These are phyloP conservation scores for Waltiozyma solani DNA, from an alignment of 1,139 yeast genomes.

Conservation along the genomic window DNA sequence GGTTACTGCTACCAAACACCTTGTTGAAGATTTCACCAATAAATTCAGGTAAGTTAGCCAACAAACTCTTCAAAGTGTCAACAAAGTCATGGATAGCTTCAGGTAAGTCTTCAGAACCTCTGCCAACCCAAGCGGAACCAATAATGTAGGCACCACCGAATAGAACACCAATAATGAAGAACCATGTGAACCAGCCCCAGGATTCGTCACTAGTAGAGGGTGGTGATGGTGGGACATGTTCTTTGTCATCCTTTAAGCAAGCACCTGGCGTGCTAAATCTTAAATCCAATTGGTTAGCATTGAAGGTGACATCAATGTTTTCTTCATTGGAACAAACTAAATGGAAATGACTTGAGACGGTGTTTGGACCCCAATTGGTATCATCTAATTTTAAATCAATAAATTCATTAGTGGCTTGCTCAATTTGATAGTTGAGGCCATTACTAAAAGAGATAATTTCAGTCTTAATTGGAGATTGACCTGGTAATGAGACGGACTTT, in stretches of 20 bases:
- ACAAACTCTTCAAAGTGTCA: slow-evolving; percentile 52
- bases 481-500: slow-evolving; percentile 40
- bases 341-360: slow-evolving; percentile 39
- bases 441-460: slow-evolving; percentile 44
- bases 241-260: slow-evolving; percentile 27
- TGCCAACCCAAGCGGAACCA: slow-evolving; percentile 72
- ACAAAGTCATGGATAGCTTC: slow-evolving; percentile 62
- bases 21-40: slow-evolving; percentile 59
- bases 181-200: slow-evolving; percentile 77
- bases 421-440: slow-evolving; percentile 23
- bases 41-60: slow-evolving; percentile 62
- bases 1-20: slow-evolving; percentile 50
- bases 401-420: slow-evolving; percentile 28
- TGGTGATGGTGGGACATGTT: slow-evolving; percentile 6
- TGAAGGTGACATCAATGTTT: slow-evolving; percentile 28
- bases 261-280: slow-evolving; percentile 30
- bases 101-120: slow-evolving; percentile 33
- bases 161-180: slow-evolving; percentile 55
- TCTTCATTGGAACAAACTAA: slow-evolving; percentile 42
- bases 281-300: slow-evolving; percentile 21
- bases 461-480: slow-evolving; percentile 31
- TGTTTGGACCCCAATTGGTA: slow-evolving; percentile 63
- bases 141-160: slow-evolving; percentile 63
- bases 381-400: slow-evolving; percentile 39
- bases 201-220: slow-evolving; percentile 28